Percentiles rank a stretch among this genome's conserved stretches.
phyloP scores from a whole-genome alignment of 257 asterid genomes.

The Gentiana straminea region DNA sequence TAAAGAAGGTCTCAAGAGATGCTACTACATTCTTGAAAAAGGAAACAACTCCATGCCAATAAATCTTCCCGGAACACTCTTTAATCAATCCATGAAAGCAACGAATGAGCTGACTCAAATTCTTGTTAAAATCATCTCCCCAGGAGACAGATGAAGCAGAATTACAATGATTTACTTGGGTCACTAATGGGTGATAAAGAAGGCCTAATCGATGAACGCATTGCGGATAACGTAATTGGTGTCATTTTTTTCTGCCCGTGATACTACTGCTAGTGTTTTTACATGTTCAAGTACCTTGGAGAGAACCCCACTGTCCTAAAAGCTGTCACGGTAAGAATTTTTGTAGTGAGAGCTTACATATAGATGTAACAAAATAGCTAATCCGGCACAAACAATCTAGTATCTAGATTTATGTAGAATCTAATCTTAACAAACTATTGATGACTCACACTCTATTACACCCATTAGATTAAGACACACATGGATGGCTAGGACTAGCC shows the following conservation, averaged over 20 bases:
- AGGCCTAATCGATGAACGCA: slow-evolving; percentile 51
- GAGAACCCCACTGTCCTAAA: slow-evolving; percentile 55
- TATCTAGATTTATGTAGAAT: no score
- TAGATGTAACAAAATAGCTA: no score
- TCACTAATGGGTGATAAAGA: slow-evolving; percentile 56
- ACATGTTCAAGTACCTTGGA: slow-evolving; percentile 62
- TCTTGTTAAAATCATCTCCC: slow-evolving; percentile 36
- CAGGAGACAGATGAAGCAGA: slow-evolving; percentile 29
- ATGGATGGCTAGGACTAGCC: no score
- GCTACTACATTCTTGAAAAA: no score
- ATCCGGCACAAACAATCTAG: no score
- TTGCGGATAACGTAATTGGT: slow-evolving; percentile 60
- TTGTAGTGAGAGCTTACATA: no score
- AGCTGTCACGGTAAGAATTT: slow-evolving; percentile 53
- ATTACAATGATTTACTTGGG: slow-evolving; percentile 43
- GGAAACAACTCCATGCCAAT: slow-evolving; percentile 71
- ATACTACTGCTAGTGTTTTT: slow-evolving; percentile 56
- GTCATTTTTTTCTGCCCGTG: slow-evolving; percentile 68
- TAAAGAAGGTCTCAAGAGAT: no score
- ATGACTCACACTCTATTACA: no score
- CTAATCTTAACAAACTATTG: no score
- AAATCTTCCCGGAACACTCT: slow-evolving; percentile 61
- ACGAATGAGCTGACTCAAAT: slow-evolving; percentile 47
- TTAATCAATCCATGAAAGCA: slow-evolving; percentile 66
- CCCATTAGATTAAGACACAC: no score